A percentile compares a stretch with the other conserved stretches of the same genome.
Evolutionary conservation across 2,329 filamentous ascomycete genomes (phyloP).

Genomic region (Sporothrix mexicana): DNA sequence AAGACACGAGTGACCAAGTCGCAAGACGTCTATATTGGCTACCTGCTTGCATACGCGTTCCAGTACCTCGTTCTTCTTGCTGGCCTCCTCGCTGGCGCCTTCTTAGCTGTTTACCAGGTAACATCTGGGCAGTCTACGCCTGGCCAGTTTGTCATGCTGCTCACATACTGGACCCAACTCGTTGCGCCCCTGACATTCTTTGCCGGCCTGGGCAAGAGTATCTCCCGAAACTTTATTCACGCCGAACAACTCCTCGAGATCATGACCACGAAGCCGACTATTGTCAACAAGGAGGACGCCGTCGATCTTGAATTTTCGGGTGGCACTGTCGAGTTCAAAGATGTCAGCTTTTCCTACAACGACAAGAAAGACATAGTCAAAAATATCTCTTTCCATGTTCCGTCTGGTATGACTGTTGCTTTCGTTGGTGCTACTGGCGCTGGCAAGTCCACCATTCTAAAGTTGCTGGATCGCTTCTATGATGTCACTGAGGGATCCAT

Average conservation of each 20-base stretch:
- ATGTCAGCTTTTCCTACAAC: conserved; percentile 65
- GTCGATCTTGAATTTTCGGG: conserved; percentile 57
- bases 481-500: conserved; percentile 61
- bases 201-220: conserved; percentile 59
- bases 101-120: conserved; percentile 69
- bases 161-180: conserved; percentile 77
- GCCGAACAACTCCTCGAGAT: conserved; percentile 64
- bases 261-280: conserved; percentile 62
- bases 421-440: conserved; percentile 67
- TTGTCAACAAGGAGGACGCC: conserved; percentile 59
- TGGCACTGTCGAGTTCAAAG: conserved; percentile 60
- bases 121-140: conserved; percentile 64
- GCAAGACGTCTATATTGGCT: conserved; percentile 51
- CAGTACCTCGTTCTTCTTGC: conserved; percentile 69
- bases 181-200: conserved; percentile 75
- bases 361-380: conserved; percentile 64
- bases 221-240: conserved; percentile 63
- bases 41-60: conserved; percentile 59
- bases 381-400: conserved; percentile 56
- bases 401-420: conserved; percentile 61
- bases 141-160: conserved; percentile 72
- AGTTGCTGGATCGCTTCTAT: conserved; percentile 65
- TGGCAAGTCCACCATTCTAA: conserved; percentile 64
- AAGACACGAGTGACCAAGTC: conserved; percentile 48
- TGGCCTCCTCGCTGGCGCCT: conserved; percentile 69